Base-by-base conservation (phyloP, 169 alveolate genomes). In the Plasmodium gaboni region DNA sequence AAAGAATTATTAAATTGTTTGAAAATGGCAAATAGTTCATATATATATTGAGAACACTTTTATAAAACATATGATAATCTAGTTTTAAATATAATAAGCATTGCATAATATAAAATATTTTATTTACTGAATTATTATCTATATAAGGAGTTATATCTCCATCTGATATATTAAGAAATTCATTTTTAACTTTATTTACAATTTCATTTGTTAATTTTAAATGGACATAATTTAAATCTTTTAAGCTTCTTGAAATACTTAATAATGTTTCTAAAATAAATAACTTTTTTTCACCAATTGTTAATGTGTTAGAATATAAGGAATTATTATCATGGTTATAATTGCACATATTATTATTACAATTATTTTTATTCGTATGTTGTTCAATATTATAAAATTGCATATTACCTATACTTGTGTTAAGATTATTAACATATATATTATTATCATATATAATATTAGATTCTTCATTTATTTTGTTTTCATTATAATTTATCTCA, bases 11-110 rank as follows among this genome's bases (percentile, higher is more conserved):
- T 46, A 78, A 78, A 59, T 65, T 78, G 26, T 53, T 69, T 46
- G 28, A 67, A 2, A 7, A 7, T 17, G 38, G 38, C 8, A 78
- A 59, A 44, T 38, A 24, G 9, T 51, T 15, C 22, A 28, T 63
- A 65, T 46, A 78, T 6, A 19, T 65, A 57, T 78, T 78, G 44
- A 78, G 28, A 12, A 78, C 53, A 59, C 70, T 64, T 64, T 78
- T 78, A 57, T 78, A 78, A 9, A 78, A 69, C 89, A 78, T 78
- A 42, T 78, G 89, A 65, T 78, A 46, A 13, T 78, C 89, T 59
- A 78, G 44, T 65, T 78, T 42, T 26, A 78, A 70, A 57, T 26
- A 78, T 24, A 78, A 60, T 59, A 26, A 69, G 28, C 89, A 78
- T 44, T 78, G 74, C 89, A 78, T 64, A 8, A 78, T 78, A 59